Evolutionary conservation across 768 basidiomycete genomes (phyloP).

Genomic region (Hypholoma fasciculare): DNA sequence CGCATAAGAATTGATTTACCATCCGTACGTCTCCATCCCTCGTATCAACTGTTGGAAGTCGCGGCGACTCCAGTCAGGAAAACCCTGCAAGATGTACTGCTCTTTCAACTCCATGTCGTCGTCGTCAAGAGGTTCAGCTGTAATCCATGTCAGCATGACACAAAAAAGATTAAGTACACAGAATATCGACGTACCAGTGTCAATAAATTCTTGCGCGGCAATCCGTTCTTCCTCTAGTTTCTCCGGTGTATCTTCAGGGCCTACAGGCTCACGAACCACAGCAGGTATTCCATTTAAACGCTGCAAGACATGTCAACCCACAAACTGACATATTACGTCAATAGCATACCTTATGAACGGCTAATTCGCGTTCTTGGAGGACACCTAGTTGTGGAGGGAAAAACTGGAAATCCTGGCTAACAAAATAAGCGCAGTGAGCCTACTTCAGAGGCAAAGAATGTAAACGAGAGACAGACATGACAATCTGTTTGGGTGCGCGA

Average conservation of each 20-base stretch:
- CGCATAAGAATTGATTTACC: slow-evolving; percentile 39
- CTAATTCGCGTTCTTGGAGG: slow-evolving; percentile 85
- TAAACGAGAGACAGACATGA: slow-evolving; percentile 53
- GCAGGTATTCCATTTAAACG: slow-evolving; percentile 67
- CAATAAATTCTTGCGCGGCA: slow-evolving; percentile 84
- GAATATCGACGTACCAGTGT: slow-evolving; percentile 57
- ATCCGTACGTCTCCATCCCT: slow-evolving; percentile 67
- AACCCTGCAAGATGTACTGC: slow-evolving; percentile 71
- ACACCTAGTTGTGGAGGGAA: slow-evolving; percentile 79
- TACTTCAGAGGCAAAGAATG: background rate
- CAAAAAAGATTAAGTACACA: background rate
- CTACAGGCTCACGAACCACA: slow-evolving; percentile 62
- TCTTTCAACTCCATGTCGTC: slow-evolving; percentile 86
- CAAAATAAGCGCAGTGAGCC: slow-evolving; percentile 1
- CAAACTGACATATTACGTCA: slow-evolving; percentile 24
- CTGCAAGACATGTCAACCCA: slow-evolving; percentile 34
- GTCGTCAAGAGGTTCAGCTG: slow-evolving; percentile 89
- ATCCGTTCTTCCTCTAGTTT: slow-evolving; percentile 78
- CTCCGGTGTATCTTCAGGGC: slow-evolving; percentile 79
- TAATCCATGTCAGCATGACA: background rate
- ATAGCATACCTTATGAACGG: slow-evolving; percentile 68
- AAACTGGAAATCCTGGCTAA: slow-evolving; percentile 95
- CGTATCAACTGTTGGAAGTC: slow-evolving; percentile 93
- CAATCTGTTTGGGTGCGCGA: slow-evolving; percentile 85
- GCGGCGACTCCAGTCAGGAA: slow-evolving; percentile 88